Conservation (phyloP, 345 rosid species). For the Euphorbia lathyris region DNA sequence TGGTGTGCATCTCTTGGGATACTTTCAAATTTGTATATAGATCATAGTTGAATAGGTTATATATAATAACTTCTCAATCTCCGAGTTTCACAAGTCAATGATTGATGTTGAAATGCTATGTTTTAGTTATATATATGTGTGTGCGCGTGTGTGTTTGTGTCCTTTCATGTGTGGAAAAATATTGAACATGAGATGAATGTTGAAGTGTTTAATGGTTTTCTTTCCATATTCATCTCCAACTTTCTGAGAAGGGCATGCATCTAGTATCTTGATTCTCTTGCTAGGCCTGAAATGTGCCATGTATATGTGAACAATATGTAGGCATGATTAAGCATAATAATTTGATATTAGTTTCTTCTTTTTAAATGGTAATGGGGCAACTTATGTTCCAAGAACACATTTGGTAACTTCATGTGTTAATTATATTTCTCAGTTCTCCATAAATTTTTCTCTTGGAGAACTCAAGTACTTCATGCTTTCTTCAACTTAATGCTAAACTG, state of each 20-base stretch:
- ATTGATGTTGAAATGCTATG: neutral
- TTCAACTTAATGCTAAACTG: neutral
- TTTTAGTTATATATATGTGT: no score
- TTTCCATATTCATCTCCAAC: neutral
- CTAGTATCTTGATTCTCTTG: neutral
- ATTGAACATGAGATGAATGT: neutral
- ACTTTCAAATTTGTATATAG: neutral
- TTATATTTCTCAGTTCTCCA: neutral
- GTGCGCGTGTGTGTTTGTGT: no score
- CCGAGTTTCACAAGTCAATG: conserved; percentile 1
- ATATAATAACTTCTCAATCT: no score
- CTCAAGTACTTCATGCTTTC: neutral
- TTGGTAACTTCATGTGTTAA: neutral
- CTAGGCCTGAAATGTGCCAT: neutral
- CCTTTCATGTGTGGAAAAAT: neutral
- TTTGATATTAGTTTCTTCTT: neutral
- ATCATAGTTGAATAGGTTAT: no score
- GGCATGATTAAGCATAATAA: neutral
- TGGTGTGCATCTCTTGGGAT: conserved; percentile 38
- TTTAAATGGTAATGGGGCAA: neutral
- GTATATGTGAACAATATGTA: neutral
- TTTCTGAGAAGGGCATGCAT: neutral
- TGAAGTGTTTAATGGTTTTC: neutral
- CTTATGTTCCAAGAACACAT: neutral
- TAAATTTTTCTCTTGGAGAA: neutral